Evolutionary conservation across 2,329 filamentous ascomycete species (phyloP), one percentile per base, ranked within the genome.

Genomic region (Talaromyces sp.): DNA sequence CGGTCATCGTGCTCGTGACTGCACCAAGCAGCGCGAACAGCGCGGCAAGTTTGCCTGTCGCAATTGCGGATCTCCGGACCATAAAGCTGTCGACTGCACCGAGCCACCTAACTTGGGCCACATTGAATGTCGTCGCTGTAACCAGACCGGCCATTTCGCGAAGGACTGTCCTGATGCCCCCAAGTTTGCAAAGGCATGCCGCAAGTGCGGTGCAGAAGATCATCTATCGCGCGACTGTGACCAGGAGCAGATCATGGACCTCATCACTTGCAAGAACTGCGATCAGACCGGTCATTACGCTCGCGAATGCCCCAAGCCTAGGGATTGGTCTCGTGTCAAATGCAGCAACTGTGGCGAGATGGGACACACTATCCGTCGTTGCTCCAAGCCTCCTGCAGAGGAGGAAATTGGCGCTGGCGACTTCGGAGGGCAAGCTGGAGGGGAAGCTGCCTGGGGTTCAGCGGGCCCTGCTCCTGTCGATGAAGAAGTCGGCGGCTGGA

Each of bases 1-100:
- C 16, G 82, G 83, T 19, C 83, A 85, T 69, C 80, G 82, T 67
- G 79, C 78, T 69, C 82, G 82, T 60, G 81, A 84, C 66, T 84
- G 82, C 69, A 69, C 72, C 9, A 70, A 78, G 63, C 60, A 71
- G 22, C 81, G 80, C 57, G 70, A 69, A 33, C 27, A 31, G 7
- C 49, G 49, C 52, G 74, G 78, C 66, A 74, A 71, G 60, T 75
- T 72, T 61, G 75, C 77, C 33, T 87, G 84, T 73, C 84, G 82
- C 69, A 84, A 86, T 66, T 86, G 84, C 76, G 81, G 83, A 73
- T 68, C 73, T 56, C 66, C 73, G 8, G 82, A 81, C 1, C 84
- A 86, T 68, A 79, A 77, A 60, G 78, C 82, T 10, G 64, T 76
- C 7, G 81, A 84, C 0, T 86, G 84, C 70, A 76, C 80, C 3